A percentile compares a stretch with the other conserved stretches of the same genome.
Conservation (phyloP, 345 rosid species). For the Eucalyptus pauciflora region DNA sequence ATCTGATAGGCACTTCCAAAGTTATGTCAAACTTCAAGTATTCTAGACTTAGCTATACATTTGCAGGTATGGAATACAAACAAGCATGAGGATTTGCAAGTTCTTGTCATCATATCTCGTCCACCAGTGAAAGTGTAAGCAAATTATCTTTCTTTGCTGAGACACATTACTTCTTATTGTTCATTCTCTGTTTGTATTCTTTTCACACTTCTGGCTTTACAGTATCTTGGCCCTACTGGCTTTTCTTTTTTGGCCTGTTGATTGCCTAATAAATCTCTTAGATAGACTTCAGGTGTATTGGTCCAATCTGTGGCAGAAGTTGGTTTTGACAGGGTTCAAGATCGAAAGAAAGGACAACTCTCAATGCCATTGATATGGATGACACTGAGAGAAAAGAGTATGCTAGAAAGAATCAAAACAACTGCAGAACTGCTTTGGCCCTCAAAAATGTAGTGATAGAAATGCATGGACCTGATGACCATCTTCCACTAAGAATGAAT, state of each 20-base stretch:
- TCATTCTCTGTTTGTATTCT: neutral
- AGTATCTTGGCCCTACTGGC: neutral
- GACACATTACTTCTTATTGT: neutral
- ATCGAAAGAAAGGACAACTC: neutral
- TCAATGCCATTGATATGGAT: neutral
- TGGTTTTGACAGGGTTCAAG: neutral
- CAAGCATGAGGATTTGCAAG: conserved; percentile 65
- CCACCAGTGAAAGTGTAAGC: conserved; percentile 82
- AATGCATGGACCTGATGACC: neutral
- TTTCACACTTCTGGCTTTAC: neutral
- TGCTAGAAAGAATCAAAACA: neutral
- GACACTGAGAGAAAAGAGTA: neutral
- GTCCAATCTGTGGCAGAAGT: neutral
- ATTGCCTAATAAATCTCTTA: neutral
- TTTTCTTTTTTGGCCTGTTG: neutral
- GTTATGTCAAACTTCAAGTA: neutral
- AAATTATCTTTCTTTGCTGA: neutral
- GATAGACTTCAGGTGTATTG: neutral
- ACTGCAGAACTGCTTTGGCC: neutral
- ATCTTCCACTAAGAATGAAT: neutral
- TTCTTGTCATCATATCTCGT: conserved; percentile 67
- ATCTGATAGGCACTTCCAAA: neutral
- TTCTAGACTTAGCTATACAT: neutral
- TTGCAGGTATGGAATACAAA: conserved; percentile 77
- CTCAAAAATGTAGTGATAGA: neutral